Evolutionary conservation across 192 early-diverging fungal genomes (phyloP).

Genomic region (Cladochytrium replicatum): DNA sequence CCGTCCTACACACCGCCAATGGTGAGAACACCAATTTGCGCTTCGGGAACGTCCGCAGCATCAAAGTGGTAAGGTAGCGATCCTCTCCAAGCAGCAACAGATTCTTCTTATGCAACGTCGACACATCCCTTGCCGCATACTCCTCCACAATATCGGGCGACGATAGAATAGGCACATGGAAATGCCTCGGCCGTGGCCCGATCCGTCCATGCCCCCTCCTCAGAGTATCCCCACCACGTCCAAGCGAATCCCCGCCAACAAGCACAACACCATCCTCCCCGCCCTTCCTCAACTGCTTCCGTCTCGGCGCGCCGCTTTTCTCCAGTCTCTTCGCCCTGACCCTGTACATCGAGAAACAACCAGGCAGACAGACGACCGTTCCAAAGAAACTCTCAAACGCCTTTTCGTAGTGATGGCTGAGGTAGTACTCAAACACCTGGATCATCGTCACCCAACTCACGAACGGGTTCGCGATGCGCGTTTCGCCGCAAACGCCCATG

Average conservation of each 20-base stretch:
- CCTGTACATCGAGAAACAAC: conserved; percentile 81
- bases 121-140: conserved; percentile 77
- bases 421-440: conserved; percentile 76
- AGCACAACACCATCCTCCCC: neutral
- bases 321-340: conserved; percentile 60
- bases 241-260: no score
- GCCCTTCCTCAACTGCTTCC: conserved; percentile 23
- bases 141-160: conserved; percentile 77
- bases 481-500: conserved; percentile 76
- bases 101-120: conserved; percentile 40
- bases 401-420: conserved; percentile 71
- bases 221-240: no score
- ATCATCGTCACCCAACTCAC: conserved; percentile 26
- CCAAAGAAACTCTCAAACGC: conserved; percentile 81
- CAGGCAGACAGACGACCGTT: conserved; percentile 73
- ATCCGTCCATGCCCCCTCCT: neutral
- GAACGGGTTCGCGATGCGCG: conserved; percentile 75
- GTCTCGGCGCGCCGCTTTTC: no score
- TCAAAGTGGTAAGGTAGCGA: conserved; percentile 17
- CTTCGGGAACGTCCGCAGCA: conserved; percentile 15
- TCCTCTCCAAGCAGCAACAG: conserved; percentile 17
- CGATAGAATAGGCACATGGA: conserved; percentile 76
- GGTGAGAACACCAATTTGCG: conserved; percentile 21
- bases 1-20: conserved; percentile 10
- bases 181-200: conserved; percentile 17